Evolutionary conservation across 495 filamentous ascomycete species (phyloP).

Genomic region (Annulohypoxylon maeteangense): DNA sequence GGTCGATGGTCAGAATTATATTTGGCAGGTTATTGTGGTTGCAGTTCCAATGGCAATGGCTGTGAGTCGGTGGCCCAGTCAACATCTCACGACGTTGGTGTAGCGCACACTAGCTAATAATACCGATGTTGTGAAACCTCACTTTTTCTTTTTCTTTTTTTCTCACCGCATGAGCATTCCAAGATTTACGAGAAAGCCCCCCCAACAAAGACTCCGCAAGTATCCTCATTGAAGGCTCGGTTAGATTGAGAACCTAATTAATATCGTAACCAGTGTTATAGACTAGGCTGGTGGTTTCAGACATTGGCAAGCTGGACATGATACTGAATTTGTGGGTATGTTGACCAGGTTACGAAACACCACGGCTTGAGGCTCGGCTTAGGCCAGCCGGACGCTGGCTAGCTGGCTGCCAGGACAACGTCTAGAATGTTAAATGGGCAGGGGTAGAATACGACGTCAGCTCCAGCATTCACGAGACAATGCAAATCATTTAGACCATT

Average conservation of each 20-base stretch:
- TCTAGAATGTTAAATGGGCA: not conserved
- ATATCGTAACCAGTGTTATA: not conserved
- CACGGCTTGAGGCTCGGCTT: constrained; percentile 30
- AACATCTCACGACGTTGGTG: constrained; percentile 23
- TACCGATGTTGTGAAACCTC: constrained; percentile 28
- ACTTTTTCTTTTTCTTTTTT: not conserved
- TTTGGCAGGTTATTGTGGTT: not conserved
- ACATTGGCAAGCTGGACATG: constrained; percentile 8
- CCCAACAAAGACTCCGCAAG: not conserved
- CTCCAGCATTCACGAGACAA: not conserved
- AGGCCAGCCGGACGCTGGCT: not conserved
- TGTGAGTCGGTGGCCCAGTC: not conserved
- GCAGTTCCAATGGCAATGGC: not conserved
- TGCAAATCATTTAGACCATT: not conserved
- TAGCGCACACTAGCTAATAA: constrained; percentile 27
- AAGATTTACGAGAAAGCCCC: not conserved
- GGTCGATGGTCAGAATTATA: not conserved
- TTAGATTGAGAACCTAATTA: not conserved
- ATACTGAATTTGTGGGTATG: constrained; percentile 28
- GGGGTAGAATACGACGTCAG: not conserved
- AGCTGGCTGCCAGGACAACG: not conserved
- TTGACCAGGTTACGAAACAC: constrained; percentile 36
- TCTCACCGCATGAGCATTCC: not conserved
- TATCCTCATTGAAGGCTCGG: not conserved
- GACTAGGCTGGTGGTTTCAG: constrained; percentile 28